phyloP scores from a whole-genome alignment of 2,329 filamentous ascomycete genomes.

The Microsporum audouinii region DNA sequence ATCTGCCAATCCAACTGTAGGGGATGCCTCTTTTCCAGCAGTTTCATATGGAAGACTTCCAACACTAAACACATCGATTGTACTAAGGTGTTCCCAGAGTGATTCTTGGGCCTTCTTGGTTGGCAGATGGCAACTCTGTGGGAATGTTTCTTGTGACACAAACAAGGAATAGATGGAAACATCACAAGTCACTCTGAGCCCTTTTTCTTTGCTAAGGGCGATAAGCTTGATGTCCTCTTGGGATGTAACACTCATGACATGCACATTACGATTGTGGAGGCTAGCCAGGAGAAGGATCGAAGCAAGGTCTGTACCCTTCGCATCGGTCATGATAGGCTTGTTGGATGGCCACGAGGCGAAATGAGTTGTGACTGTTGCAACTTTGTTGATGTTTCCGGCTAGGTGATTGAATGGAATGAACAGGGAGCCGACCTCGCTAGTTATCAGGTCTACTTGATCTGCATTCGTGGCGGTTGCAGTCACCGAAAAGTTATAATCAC shows the following conservation, averaged over 20 bases:
- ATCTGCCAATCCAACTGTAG: conserved; percentile 58
- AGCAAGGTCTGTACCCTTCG: conserved; percentile 68
- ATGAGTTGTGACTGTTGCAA: conserved; percentile 65
- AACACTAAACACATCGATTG: conserved; percentile 68
- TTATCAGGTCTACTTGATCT: conserved; percentile 61
- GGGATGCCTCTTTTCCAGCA: conserved; percentile 47
- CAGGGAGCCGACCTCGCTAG: conserved; percentile 62
- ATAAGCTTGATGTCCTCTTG: conserved; percentile 70
- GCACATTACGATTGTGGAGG: conserved; percentile 64
- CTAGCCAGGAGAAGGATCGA: conserved; percentile 67
- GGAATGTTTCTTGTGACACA: conserved; percentile 59
- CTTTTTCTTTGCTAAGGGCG: conserved; percentile 66
- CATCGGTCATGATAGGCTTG: conserved; percentile 73
- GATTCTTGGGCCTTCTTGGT: conserved; percentile 57
- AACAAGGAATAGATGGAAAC: conserved; percentile 72
- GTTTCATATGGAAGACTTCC: conserved; percentile 69
- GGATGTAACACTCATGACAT: conserved; percentile 69
- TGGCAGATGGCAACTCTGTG: conserved; percentile 55
- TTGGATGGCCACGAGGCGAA: conserved; percentile 65
- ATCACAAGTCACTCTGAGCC: conserved; percentile 71
- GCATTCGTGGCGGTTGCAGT: conserved; percentile 62
- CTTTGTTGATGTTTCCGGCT: conserved; percentile 73
- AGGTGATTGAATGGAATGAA: conserved; percentile 76
- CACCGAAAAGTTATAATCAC: conserved; percentile 72
- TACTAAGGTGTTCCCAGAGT: conserved; percentile 60